Evolutionary conservation across 352 stramenopile genomes (phyloP).

Genomic region (Globisporangium paddicum): DNA sequence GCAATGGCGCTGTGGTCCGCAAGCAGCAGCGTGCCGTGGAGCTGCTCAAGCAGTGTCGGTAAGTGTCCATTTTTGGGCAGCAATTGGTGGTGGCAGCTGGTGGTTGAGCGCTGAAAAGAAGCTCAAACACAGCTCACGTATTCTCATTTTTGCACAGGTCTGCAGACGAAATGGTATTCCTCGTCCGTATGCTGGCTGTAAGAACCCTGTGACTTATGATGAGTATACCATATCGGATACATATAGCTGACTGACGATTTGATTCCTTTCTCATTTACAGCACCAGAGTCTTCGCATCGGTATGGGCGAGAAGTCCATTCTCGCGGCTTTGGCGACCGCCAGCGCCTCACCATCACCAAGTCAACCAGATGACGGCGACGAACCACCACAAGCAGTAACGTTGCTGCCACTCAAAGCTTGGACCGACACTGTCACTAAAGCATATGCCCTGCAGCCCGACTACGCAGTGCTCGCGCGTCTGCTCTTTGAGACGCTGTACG

Average conservation of each 20-base stretch:
- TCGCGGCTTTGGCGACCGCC: conserved; percentile 54
- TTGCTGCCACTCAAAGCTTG: conserved; percentile 25
- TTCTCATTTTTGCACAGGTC: conserved; percentile 21
- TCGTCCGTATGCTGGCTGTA: conserved; percentile 75
- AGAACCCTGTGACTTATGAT: conserved; percentile 8
- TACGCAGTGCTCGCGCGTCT: conserved; percentile 46
- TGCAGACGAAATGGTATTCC: conserved; percentile 49
- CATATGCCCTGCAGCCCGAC: conserved; percentile 68
- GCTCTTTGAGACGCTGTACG: conserved; percentile 25
- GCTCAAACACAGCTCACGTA: neutral
- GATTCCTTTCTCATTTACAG: conserved; percentile 18
- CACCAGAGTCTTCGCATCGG: conserved; percentile 81
- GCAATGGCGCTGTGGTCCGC: conserved; percentile 40
- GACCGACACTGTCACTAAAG: conserved; percentile 55
- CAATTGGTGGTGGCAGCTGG: neutral
- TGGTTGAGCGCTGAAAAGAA: neutral
- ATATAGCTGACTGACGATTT: neutral
- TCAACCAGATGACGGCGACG: neutral
- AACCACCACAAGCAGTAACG: neutral
- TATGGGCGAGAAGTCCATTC: conserved; percentile 79
- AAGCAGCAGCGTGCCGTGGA: conserved; percentile 62
- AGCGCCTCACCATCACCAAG: conserved; percentile 10
- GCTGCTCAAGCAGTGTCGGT: conserved; percentile 54
- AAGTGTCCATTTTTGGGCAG: neutral
- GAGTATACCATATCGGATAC: neutral